Evolutionary conservation across 2,329 filamentous ascomycete species (phyloP).

Genomic region (Rhynchosporium graminicola): DNA sequence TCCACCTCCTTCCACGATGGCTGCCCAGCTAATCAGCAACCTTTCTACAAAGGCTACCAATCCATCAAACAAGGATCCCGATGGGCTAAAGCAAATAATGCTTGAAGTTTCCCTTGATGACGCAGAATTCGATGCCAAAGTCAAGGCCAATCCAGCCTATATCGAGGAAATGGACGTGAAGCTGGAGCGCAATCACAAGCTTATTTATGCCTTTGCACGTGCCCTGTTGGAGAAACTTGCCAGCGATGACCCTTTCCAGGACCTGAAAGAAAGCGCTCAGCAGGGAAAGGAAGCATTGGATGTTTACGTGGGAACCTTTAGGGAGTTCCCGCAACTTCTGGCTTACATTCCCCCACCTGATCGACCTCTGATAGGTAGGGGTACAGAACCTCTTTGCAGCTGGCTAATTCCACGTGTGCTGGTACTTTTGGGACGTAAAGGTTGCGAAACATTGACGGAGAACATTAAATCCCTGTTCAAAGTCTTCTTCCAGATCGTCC

Average conservation of each 20-base stretch:
- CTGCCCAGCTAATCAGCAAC: slow-evolving; percentile 83
- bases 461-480: slow-evolving; percentile 56
- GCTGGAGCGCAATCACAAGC: slow-evolving; percentile 76
- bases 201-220: slow-evolving; percentile 81
- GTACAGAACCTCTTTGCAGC: slow-evolving; percentile 63
- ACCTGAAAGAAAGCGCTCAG: slow-evolving; percentile 54
- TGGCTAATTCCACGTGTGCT: slow-evolving; percentile 64
- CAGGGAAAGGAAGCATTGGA: slow-evolving; percentile 73
- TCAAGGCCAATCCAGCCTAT: slow-evolving; percentile 3
- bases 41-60: slow-evolving; percentile 65
- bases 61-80: slow-evolving; percentile 56
- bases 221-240: slow-evolving; percentile 72
- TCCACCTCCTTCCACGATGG: slow-evolving; percentile 75
- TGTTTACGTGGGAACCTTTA: slow-evolving; percentile 73
- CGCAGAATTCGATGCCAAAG: slow-evolving; percentile 50
- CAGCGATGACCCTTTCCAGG: slow-evolving; percentile 66
- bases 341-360: slow-evolving; percentile 46
- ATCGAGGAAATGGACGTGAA: slow-evolving; percentile 60
- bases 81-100: slow-evolving; percentile 71
- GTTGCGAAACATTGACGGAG: slow-evolving; percentile 50
- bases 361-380: slow-evolving; percentile 50
- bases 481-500: slow-evolving; percentile 49
- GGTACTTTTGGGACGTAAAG: slow-evolving; percentile 55
- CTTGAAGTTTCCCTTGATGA: slow-evolving; percentile 60
- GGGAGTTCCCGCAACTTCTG: slow-evolving; percentile 72